Conservation (phyloP, 2,329 filamentous ascomycete genomes). For the Pleurostoma richardsiae region DNA sequence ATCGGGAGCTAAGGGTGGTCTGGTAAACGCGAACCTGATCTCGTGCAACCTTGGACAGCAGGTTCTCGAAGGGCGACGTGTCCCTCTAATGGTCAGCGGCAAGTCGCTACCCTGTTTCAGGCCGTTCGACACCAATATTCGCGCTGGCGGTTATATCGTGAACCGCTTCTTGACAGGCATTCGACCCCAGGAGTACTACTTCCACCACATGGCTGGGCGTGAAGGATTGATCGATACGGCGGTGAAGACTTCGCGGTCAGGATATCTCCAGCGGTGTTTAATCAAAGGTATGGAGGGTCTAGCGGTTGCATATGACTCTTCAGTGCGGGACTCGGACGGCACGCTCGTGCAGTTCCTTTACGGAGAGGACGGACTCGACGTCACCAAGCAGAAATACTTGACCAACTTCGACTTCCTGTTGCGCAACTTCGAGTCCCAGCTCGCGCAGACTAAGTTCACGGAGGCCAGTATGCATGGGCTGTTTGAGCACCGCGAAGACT, state of each 20-base stretch:
- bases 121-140: constrained; percentile 81
- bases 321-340: constrained; percentile 90
- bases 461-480: constrained; percentile 38
- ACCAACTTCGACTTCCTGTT: constrained; percentile 86
- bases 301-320: constrained; percentile 86
- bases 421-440: constrained; percentile 77
- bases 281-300: constrained; percentile 99
- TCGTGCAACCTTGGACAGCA: constrained; percentile 97
- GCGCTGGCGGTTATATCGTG: constrained; percentile 89
- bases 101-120: constrained; percentile 94
- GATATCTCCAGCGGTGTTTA: constrained; percentile 92
- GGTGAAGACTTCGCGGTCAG: constrained; percentile 95
- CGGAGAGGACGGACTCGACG: constrained; percentile 91
- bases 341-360: constrained; percentile 93
- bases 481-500: constrained; percentile 52
- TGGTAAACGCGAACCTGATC: constrained; percentile 94
- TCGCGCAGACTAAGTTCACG: constrained; percentile 67
- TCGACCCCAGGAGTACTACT: constrained; percentile 95
- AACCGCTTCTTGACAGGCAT: constrained; percentile 98
- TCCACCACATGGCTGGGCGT: constrained; percentile 98
- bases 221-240: constrained; percentile 98
- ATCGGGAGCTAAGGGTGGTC: constrained; percentile 88
- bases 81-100: constrained; percentile 95
- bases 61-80: constrained; percentile 88
- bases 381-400: constrained; percentile 89